Base-by-base conservation (phyloP, 495 filamentous ascomycete species). In the Podospora didyma region DNA sequence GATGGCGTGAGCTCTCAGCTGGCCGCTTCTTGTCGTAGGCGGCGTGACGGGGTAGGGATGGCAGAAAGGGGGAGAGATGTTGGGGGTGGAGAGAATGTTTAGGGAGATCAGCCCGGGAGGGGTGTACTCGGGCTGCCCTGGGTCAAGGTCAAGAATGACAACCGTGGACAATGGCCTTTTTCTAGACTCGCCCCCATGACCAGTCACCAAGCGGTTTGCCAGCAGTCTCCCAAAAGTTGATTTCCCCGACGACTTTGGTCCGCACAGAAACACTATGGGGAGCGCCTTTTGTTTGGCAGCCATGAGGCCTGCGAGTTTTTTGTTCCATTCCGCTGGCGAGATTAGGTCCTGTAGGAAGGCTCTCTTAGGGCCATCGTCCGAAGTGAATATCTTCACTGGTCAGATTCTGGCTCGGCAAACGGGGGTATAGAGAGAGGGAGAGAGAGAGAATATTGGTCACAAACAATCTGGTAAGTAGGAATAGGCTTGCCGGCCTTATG, bases 181-280 rank as follows among this genome's bases (percentile, higher is more conserved):
- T 44, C 59, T 69, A 67, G 72, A 39, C 23, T 60, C 53, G 7
- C 42, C 50, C 12, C 26, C 26, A 4, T 61, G 57, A 45, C 68
- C 66, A 20, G 84, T 86, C 22, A 93, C 73, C n/a, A 92, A 74
- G 57, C 83, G 81, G 68, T 96, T 96, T 12, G 80, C 68, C 19
- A 96, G 74, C n/a, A 90, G 73, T 48, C 85, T 87, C 44, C 84
- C 82, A 61, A 96, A 92, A 0, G 89, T 93, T 2, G 91, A 96
- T 68, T 96, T 96, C 16, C 92, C 92, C 14, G 90, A 88, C 1
- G 82, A 86, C 56, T 95, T 93, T 1, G 90, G 87, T 2, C 92
- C 92, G 50, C 86, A 89, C 3, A 93, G 68, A 54, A 93, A 75
- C 3, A 84, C 70, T 53, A 76, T 57, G 60, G 75, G 54, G 6